Base-by-base conservation (phyloP, 2,329 filamentous ascomycete species). In the Colletotrichum zoysiae region DNA sequence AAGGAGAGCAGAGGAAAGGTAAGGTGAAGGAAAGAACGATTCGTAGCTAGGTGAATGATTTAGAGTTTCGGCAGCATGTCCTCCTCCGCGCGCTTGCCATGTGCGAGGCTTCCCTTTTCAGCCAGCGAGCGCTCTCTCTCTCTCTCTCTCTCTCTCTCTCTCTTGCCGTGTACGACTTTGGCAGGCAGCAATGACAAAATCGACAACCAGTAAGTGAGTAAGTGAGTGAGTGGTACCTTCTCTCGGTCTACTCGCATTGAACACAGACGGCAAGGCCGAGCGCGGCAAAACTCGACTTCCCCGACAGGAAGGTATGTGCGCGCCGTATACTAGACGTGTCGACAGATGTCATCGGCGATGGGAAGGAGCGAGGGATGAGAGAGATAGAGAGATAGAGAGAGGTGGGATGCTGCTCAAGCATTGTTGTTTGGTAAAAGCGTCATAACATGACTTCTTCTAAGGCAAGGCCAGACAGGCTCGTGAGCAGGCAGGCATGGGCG, bases 1-100 rank as follows among this genome's bases (percentile, higher is more conserved):
- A 42, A 14, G 40, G 12, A 42, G 8, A 16, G 14, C 0, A 42
- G 5, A 30, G 38, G n/a, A 26, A 18, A 20, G 14, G 9, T 20
- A 42, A 42, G 14, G 40, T 11, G 16, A 40, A 59, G 56, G 40
- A 42, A 58, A 4, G 56, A n/a, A 40, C 38, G 38, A 40, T n/a
- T n/a, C n/a, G n/a, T n/a, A n/a, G n/a, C n/a, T n/a, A 12, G 9
- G 23, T 46, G 30, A 23, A 42, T 40, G 44, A 14, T 58, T 65
- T 71, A 71, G 60, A 65, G 64, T 67, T 71, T 71, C 51, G 57
- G 59, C n/a, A 68, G 51, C n/a, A 59, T 58, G 59, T 16, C 58
- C 59, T 50, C 38, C 65, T 59, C 53, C 23, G 46, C 46, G 33
- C 46, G 46, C 38, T 40, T 68, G 65, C 65, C 69, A 64, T 69